A percentile compares a stretch with the other conserved stretches of the same genome.
Conservation (phyloP, 208 protist genomes). For the Lotmaria passim region DNA sequence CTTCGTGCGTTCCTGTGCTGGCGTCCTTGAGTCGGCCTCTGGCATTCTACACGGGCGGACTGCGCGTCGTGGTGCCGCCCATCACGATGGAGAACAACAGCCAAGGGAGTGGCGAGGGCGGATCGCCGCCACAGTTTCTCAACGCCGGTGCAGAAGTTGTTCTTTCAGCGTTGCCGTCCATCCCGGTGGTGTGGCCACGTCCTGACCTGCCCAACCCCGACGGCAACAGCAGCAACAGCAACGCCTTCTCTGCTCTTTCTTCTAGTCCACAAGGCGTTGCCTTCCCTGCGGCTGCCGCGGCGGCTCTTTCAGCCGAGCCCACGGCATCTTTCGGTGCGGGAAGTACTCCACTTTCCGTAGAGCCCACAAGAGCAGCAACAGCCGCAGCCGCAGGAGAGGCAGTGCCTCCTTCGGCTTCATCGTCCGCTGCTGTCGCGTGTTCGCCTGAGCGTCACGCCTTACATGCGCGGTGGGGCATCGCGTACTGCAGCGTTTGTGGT, state of each 20-base stretch:
- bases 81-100: not conserved
- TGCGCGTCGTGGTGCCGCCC: conserved; percentile 12
- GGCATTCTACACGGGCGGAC: conserved; percentile 1
- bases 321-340: too few relatives aligned
- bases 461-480: conserved; percentile 23
- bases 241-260: not conserved
- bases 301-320: too few relatives aligned
- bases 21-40: not conserved
- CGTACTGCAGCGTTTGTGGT: conserved; percentile 30
- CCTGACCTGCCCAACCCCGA: not conserved
- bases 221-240: not conserved
- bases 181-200: conserved; percentile 16
- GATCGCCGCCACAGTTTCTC: not conserved
- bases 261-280: not conserved
- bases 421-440: conserved; percentile 11
- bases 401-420: not conserved
- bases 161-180: not conserved
- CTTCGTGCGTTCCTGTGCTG: not conserved
- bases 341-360: too few relatives aligned
- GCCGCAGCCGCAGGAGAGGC: not conserved
- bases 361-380: not conserved
- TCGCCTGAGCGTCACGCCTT: conserved; percentile 9
- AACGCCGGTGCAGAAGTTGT: not conserved
- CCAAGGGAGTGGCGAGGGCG: not conserved
- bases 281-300: too few relatives aligned